Base-by-base conservation (phyloP, 1,284 basidiomycete genomes). In the Tausonia pullulans region DNA sequence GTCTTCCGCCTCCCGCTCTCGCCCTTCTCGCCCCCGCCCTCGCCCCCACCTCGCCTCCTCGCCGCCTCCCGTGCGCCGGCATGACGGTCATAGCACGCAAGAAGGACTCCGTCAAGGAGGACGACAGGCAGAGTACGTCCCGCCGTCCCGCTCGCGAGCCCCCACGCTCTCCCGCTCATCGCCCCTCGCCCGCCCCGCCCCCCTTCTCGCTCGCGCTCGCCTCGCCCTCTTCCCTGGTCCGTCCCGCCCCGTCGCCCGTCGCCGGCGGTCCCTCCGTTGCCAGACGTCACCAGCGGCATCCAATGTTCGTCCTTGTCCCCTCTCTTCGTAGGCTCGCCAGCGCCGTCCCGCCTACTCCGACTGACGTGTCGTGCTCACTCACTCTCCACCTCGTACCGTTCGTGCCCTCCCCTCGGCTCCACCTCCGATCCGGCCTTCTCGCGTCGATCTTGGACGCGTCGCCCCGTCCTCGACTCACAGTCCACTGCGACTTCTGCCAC, bases 401-500 rank as follows among this genome's bases (percentile, higher is more conserved):
- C 44, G 46, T 49, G 27, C 48, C 40, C 13, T 64, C 44, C 53
- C 45, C 48, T 49, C 14, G 40, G 52, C 44, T 54, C 48, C 39
- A n/a, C 7, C 39, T 50, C 48, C 41, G 45, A 27, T 6, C 58
- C 43, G 16, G 9, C 27, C 43, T 50, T 27, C n/a, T 14, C 44
- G 9, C 14, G 13, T 62, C 49, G 27, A 10, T 43, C 51, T 9
- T 27, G 16, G 16, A 46, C 27, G 4, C 52, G n/a, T 8, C 40
- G 3, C 13, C 39, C 14, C 11, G 5, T 13, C 45, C 43, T 11
- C 4, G 46, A n/a, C 40, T 50, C 44, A 45, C 41, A 66, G 64
- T 75, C 68, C 77, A 76, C 14, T 78, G 76, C 67, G 77, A 78
- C 68, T 72, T 73, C 61, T 78, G 77, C 72, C 61, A 67, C 70